Evolutionary conservation across 2,329 filamentous ascomycete genomes (phyloP).

Genomic region (Trichoderma hamatum): DNA sequence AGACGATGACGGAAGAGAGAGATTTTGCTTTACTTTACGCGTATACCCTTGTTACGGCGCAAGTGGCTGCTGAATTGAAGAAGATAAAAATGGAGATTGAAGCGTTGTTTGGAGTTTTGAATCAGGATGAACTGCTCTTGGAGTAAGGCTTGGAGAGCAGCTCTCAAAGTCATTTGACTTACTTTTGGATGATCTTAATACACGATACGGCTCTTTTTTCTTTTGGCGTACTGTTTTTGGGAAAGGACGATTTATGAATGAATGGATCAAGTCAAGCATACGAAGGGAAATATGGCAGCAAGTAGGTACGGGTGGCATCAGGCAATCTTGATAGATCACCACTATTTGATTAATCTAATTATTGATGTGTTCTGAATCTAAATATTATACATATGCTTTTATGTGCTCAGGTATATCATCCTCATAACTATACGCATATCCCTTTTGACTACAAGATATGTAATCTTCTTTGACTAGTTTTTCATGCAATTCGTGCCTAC

Average conservation of each 20-base stretch:
- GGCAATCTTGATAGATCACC: background rate
- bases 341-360: background rate
- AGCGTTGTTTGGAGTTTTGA: constrained; percentile 63
- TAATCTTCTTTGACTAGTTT: background rate
- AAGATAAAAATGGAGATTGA: constrained; percentile 65
- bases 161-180: background rate
- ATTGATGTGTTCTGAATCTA: background rate
- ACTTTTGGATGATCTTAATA: background rate
- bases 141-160: constrained; percentile 43
- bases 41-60: constrained; percentile 73
- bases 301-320: background rate
- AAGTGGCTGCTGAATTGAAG: constrained; percentile 66
- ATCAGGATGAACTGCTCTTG: constrained; percentile 61
- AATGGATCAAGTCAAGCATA: constrained; percentile 1
- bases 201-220: background rate
- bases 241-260: background rate
- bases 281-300: background rate
- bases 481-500: background rate
- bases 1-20: constrained; percentile 62
- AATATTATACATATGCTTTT: background rate
- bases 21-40: constrained; percentile 94
- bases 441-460: background rate
- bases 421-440: background rate
- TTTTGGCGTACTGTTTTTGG: background rate
- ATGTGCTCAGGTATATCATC: background rate